Base-by-base conservation (phyloP, 1,284 basidiomycete species). In the Macrocybe sp. region DNA sequence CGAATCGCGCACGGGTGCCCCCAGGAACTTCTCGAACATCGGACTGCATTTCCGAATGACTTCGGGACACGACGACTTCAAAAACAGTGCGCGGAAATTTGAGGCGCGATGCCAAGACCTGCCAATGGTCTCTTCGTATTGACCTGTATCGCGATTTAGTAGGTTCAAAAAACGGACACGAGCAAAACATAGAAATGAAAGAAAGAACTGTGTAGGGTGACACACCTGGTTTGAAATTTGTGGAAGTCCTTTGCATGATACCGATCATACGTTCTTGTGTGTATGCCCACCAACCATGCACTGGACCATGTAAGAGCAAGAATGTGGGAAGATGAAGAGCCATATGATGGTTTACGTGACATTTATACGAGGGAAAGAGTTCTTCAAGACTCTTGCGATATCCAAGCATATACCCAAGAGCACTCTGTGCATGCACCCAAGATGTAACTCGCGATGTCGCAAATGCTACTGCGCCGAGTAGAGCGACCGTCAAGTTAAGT, bases 251-350 rank as follows among this genome's bases (percentile, higher is more conserved):
- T 39, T 60, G 58, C 3, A 62, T 42, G 35, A 51, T 51, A 1
- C 59, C 58, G 34, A 59, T 62, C 9, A 54, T 48, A 1, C 54
- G 39, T 41, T 60, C 56, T 11, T 49, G 58, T 1, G 56, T 57
- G 45, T 49, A 60, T 7, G 54, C 44, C 57, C 59, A 59, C 59
- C 57, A 61, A 11, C 46, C 44, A 39, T 53, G 46, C 7, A 49
- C 47, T 14, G 57, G 59, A 11, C 59, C 59, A 48, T 52, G 60
- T 40, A 50, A 45, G 8, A 1, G 7, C 3, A 60, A 33, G 37
- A 52, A 60, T 29, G 59, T 45, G 1, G 41, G 43, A n/a, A 61
- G 7, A 41, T 61, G 59, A n/a, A 58, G 32, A 7, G 57, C 53
- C 42, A 54, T 56, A 36, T 61, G 59, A 36, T 59, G 53, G 43